Conservation (phyloP, 2,329 filamentous ascomycete genomes). For the Sarocladium brachiariae region DNA sequence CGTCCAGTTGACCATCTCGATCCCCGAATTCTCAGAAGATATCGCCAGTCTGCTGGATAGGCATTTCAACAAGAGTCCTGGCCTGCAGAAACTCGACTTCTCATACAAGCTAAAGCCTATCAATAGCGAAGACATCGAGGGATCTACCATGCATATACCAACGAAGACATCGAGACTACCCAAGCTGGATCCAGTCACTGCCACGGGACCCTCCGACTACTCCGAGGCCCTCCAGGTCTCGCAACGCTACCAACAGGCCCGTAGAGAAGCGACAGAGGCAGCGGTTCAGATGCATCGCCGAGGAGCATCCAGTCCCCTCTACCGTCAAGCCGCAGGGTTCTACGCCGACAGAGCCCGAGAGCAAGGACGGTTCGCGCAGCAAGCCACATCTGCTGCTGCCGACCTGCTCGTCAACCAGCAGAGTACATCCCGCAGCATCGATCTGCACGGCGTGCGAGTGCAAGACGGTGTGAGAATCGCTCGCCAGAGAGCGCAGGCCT, state of each 20-base stretch:
- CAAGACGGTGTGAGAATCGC: constrained; percentile 76
- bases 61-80: constrained; percentile 33
- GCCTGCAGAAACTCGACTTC: constrained; percentile 29
- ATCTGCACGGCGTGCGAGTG: constrained; percentile 80
- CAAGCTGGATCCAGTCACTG: not conserved
- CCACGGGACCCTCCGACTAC: constrained; percentile 15
- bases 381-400: constrained; percentile 58
- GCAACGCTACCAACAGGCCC: constrained; percentile 22
- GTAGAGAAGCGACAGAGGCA: constrained; percentile 25
- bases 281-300: constrained; percentile 36
- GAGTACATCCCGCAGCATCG: constrained; percentile 55
- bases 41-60: constrained; percentile 34
- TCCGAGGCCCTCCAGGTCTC: constrained; percentile 22
- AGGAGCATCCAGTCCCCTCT: constrained; percentile 63
- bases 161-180: constrained; percentile 14
- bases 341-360: constrained; percentile 68
- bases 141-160: not conserved
- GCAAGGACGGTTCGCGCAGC: constrained; percentile 48
- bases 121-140: constrained; percentile 24
- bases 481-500: constrained; percentile 55
- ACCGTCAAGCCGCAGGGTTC: constrained; percentile 67
- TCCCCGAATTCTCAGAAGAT: constrained; percentile 29
- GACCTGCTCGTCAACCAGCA: constrained; percentile 63
- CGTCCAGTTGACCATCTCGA: constrained; percentile 31
- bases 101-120: constrained; percentile 32